Evolutionary conservation across 2,329 filamentous ascomycete genomes (phyloP).

Genomic region (Colletotrichum graminicola): DNA sequence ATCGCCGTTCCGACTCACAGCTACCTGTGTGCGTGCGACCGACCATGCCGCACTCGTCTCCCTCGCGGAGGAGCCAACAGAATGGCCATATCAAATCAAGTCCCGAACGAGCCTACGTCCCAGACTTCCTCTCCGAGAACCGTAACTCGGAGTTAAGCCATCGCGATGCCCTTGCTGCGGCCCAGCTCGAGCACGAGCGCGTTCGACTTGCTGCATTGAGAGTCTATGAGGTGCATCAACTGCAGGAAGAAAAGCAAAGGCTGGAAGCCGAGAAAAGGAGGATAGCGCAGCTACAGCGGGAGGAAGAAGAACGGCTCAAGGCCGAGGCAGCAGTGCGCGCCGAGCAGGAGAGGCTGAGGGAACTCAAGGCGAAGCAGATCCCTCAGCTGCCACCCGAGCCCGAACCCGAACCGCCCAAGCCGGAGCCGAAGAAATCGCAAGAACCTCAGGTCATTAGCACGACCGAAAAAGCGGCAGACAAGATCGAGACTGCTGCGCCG

Average conservation of each 20-base stretch:
- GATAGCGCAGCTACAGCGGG: constrained; percentile 59
- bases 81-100: constrained; percentile 55
- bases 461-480: constrained; percentile 32
- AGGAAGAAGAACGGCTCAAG: constrained; percentile 60
- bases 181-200: constrained; percentile 74
- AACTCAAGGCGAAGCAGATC: constrained; percentile 59
- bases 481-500: constrained; percentile 28
- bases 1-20: constrained; percentile 11
- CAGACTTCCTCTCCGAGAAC: constrained; percentile 71
- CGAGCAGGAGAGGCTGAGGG: constrained; percentile 62
- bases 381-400: constrained; percentile 58
- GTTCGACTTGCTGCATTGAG: constrained; percentile 66
- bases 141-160: constrained; percentile 74
- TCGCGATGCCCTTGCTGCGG: constrained; percentile 73
- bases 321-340: constrained; percentile 60
- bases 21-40: constrained; percentile 33
- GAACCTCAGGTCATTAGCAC: constrained; percentile 44
- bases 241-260: constrained; percentile 58
- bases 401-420: constrained; percentile 48
- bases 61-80: constrained; percentile 50
- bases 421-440: constrained; percentile 44
- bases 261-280: constrained; percentile 58
- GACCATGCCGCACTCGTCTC: constrained; percentile 60
- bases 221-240: constrained; percentile 61
- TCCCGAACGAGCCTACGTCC: constrained; percentile 62